Percentiles rank a stretch among this genome's conserved stretches.
Evolutionary conservation across 257 asterid genomes (phyloP).

Genomic region (Linaria vulgaris): DNA sequence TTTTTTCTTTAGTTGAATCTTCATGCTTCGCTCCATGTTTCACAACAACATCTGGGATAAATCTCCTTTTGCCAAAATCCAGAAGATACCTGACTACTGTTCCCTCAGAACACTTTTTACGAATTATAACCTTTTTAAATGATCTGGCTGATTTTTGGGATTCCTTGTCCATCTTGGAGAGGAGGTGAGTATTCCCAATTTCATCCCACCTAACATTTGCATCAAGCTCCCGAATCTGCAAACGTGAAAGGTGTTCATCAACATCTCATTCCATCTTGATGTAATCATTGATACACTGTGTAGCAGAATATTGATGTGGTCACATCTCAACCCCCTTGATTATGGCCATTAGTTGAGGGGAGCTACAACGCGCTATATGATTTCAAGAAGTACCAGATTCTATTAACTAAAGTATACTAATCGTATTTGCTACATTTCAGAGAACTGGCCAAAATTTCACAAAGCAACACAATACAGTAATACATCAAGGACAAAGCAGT

Average conservation of each 20-base stretch:
- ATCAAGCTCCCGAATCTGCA: constrained; percentile 89
- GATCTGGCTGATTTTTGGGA: constrained; percentile 60
- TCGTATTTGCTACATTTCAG: background rate
- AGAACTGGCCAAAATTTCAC: constrained; percentile 1
- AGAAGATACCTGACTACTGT: constrained; percentile 65
- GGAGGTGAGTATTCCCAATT: constrained; percentile 53
- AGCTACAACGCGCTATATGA: background rate
- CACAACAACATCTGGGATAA: constrained; percentile 79
- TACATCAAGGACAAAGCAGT: constrained; percentile 7
- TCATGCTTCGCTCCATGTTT: constrained; percentile 65
- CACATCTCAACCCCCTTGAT: constrained; percentile 15
- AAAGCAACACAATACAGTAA: constrained; percentile 12
- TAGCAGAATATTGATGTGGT: background rate
- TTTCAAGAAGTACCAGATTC: background rate
- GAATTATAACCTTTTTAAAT: constrained; percentile 74
- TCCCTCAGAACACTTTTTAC: constrained; percentile 74
- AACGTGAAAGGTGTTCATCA: constrained; percentile 25
- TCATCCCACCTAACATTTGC: constrained; percentile 84
- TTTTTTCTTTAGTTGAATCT: constrained; percentile 61
- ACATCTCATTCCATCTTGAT: constrained; percentile 22
- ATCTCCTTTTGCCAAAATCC: constrained; percentile 93
- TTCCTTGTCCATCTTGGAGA: constrained; percentile 54
- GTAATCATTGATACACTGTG: constrained; percentile 11
- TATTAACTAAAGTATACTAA: no score
- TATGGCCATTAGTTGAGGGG: constrained; percentile 3